Conservation (phyloP, 2,329 filamentous ascomycete genomes). For the Colletotrichum simmondsii region DNA sequence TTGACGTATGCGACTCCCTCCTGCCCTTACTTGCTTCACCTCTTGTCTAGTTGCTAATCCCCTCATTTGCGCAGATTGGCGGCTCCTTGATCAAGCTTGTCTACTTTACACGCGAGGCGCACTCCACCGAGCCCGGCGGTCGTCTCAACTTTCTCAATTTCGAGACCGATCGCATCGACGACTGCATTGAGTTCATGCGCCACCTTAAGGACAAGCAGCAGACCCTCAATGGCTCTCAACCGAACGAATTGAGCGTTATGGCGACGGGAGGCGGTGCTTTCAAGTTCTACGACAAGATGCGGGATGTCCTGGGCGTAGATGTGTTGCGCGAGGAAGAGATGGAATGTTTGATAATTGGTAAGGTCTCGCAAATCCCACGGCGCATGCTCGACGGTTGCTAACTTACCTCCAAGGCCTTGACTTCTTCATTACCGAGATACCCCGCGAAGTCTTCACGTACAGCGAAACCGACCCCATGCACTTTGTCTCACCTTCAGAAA, state of each 20-base stretch:
- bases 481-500: constrained; percentile 81
- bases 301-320: constrained; percentile 84
- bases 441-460: constrained; percentile 96
- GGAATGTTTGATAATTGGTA: constrained; percentile 96
- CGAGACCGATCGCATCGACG: constrained; percentile 93
- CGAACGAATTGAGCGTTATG: constrained; percentile 86
- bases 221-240: constrained; percentile 76
- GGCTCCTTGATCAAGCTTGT: constrained; percentile 96
- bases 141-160: constrained; percentile 95
- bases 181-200: constrained; percentile 92
- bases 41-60: constrained; percentile 27
- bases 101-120: constrained; percentile 92
- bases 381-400: neutral
- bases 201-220: constrained; percentile 86
- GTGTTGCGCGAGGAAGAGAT: constrained; percentile 96
- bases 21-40: constrained; percentile 34
- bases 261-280: constrained; percentile 95
- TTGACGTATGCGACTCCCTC: constrained; percentile 75
- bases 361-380: constrained; percentile 36
- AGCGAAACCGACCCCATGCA: constrained; percentile 91
- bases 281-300: constrained; percentile 95
- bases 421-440: constrained; percentile 99
- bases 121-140: constrained; percentile 83
- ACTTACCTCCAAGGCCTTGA: constrained; percentile 77
- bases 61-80: constrained; percentile 75